Base-by-base conservation (phyloP, 257 asterid species). In the Plantago major region DNA sequence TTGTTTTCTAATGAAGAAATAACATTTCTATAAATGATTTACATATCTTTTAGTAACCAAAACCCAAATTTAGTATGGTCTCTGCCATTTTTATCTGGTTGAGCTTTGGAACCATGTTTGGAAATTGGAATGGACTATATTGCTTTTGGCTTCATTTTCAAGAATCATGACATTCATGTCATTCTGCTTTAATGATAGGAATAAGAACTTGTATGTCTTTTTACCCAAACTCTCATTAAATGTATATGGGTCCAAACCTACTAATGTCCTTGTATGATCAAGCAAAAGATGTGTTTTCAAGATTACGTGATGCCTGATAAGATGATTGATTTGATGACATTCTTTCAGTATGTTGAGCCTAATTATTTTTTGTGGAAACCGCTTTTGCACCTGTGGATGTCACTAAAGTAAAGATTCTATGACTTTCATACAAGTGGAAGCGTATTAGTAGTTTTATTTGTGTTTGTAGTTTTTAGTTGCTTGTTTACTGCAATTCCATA, bases 111-210 rank as follows among this genome's bases (percentile, higher is more conserved):
- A 33, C 7, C 40, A 33, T 33, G 40, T 7, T 33, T 33, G 40
- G 7, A 33, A 33, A 5, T 33, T 4, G 40, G 7, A 33, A 33
- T 33, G 40, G 40, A 33, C 40, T 22, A 10, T 19, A 22, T 38
- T 22, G 38, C 11, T 19, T 52, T 4, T 52, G 58, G 11, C 57
- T 52, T 19, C 40, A 19, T 52, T 22, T 37, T 19, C 28, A 52
- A 10, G 55, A 49, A 18, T n/a, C 17, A 30, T 52, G 57, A 11
- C 9, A 52, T 11, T 22, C 58, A 52, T 22, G 30, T 52, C 58
- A 52, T 52, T 52, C 58, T 52, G 42, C 58, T 52, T 52, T 52
- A 52, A 19, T 18, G 58, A 52, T 52, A 17, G 58, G 37, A 52
- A 52, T 22, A 38, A 22, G 13, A 52, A 22, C 58, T 18, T 33